Conservation (phyloP, 1,284 basidiomycete species). For the Cryptococcus hybrid region DNA sequence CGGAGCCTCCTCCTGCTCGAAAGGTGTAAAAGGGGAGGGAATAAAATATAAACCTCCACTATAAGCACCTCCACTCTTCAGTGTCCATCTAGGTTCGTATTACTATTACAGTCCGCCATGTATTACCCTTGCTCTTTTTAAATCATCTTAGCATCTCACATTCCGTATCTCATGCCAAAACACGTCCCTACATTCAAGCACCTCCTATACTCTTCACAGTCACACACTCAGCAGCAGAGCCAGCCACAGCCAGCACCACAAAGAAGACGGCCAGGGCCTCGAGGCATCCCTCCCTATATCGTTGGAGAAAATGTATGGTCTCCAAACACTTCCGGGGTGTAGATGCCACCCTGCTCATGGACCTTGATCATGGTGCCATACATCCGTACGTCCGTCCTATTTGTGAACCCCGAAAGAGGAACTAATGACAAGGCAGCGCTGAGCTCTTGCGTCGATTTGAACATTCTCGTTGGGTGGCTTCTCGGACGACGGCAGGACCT, state of each 20-base stretch:
- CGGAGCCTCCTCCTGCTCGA: too few relatives aligned
- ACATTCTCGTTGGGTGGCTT: slow-evolving; percentile 24
- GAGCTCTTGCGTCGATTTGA: slow-evolving; percentile 33
- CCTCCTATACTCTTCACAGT: slow-evolving; percentile 20
- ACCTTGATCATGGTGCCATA: slow-evolving; percentile 17
- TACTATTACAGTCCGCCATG: too few relatives aligned
- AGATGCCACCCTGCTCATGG: slow-evolving; percentile 1
- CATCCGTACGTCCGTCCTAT: slow-evolving; percentile 30
- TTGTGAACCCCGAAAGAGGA: not conserved
- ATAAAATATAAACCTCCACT: too few relatives aligned
- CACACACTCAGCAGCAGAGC: not conserved
- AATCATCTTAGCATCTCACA: too few relatives aligned
- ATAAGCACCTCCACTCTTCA: too few relatives aligned
- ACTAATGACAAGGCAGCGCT: slow-evolving; percentile 16
- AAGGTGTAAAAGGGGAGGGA: too few relatives aligned
- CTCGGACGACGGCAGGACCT: slow-evolving; percentile 36
- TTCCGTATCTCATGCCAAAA: slow-evolving; percentile 32
- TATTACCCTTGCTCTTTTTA: too few relatives aligned
- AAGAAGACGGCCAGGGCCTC: slow-evolving; percentile 1
- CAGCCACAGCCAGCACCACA: slow-evolving; percentile 12
- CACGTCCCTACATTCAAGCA: slow-evolving; percentile 44
- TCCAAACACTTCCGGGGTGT: slow-evolving; percentile 7
- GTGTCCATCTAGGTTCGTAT: too few relatives aligned
- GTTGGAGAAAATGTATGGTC: slow-evolving; percentile 12
- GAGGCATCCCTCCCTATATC: slow-evolving; percentile 17